A percentile compares a stretch with the other conserved stretches of the same genome.
These are phyloP conservation scores for Xylaria multiplex DNA, from an alignment of 2,329 filamentous ascomycete species.

Conservation along the genomic window DNA sequence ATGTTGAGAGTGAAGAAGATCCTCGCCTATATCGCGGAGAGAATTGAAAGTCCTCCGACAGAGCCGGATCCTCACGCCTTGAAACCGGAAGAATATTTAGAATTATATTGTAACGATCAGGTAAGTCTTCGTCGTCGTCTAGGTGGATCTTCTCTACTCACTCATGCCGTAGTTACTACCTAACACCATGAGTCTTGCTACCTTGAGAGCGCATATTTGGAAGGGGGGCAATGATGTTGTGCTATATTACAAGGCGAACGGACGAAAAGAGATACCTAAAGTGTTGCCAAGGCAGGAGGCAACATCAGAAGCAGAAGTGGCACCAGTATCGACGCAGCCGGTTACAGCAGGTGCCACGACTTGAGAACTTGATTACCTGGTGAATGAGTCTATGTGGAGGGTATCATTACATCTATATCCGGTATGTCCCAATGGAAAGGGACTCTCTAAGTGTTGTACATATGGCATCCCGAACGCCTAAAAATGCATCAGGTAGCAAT, in stretches of 20 bases:
- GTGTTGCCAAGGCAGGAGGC: slow-evolving; percentile 45
- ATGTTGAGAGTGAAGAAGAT: slow-evolving; percentile 98
- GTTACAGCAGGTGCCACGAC: slow-evolving; percentile 35
- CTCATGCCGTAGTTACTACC: slow-evolving; percentile 66
- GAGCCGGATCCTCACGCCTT: slow-evolving; percentile 68
- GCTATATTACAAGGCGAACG: slow-evolving; percentile 90
- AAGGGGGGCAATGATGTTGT: slow-evolving; percentile 93
- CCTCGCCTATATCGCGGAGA: slow-evolving; percentile 87
- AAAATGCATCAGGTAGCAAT: slow-evolving; percentile 29
- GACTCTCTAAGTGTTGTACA: slow-evolving; percentile 36
- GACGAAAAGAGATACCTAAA: slow-evolving; percentile 72
- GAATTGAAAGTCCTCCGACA: slow-evolving; percentile 78
- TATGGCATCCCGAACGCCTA: slow-evolving; percentile 27
- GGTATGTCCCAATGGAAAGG: slow-evolving; percentile 28
- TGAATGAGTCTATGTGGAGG: slow-evolving; percentile 35
- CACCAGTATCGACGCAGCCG: slow-evolving; percentile 30
- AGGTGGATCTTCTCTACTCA: slow-evolving; percentile 36
- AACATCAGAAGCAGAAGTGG: slow-evolving; percentile 32
- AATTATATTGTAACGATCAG: slow-evolving; percentile 93
- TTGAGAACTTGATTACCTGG: slow-evolving; percentile 22
- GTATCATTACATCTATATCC: slow-evolving; percentile 46
- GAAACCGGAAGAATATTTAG: slow-evolving; percentile 90
- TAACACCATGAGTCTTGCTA: slow-evolving; percentile 90
- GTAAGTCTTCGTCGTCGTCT: slow-evolving; percentile 59
- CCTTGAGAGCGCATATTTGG: slow-evolving; percentile 91